phyloP scores from a whole-genome alignment of 805 yeast genomes.

The Sugiyamaella qingdaonensis region DNA sequence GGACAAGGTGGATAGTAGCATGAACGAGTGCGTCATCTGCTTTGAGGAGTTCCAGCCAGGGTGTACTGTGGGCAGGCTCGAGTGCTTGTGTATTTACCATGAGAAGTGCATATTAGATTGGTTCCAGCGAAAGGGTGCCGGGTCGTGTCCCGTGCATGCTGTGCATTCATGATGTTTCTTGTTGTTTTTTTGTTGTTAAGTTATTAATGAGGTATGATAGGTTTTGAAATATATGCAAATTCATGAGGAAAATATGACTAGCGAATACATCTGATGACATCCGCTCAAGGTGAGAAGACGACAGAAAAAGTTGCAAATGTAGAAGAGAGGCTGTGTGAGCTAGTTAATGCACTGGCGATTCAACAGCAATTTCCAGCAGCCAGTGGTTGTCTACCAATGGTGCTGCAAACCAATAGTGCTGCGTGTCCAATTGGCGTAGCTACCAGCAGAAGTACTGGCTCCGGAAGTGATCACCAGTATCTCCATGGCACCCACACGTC shows the following conservation, averaged over 20 bases:
- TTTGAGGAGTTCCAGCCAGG: slow-evolving; percentile 84
- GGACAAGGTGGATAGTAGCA: slow-evolving; percentile 28
- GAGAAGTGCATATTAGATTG: slow-evolving; percentile 86
- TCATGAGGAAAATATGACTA: too few species aligned
- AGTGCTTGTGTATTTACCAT: slow-evolving; percentile 92
- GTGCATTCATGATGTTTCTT: slow-evolving; percentile 30
- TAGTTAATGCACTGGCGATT: too few species aligned
- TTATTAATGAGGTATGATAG: slow-evolving; percentile 2
- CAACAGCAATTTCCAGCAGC: too few species aligned
- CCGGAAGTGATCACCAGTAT: slow-evolving; percentile 36
- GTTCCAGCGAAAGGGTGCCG: slow-evolving; percentile 81
- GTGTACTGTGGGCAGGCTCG: slow-evolving; percentile 85
- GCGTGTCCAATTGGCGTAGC: too few species aligned
- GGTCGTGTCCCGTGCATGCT: slow-evolving; percentile 83
- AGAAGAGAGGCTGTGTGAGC: too few species aligned
- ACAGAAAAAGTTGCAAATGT: too few species aligned
- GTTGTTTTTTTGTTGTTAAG: background rate
- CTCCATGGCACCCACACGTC: slow-evolving; percentile 69
- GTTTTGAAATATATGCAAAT: too few species aligned
- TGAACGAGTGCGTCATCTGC: slow-evolving; percentile 87
- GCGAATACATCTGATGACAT: too few species aligned
- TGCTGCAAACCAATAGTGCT: too few species aligned
- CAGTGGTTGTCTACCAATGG: too few species aligned
- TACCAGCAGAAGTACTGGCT: too few species aligned
- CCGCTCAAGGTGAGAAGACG: too few species aligned